Evolutionary conservation across 768 basidiomycete species (phyloP).

Genomic region (Xerocomus spinulosus): DNA sequence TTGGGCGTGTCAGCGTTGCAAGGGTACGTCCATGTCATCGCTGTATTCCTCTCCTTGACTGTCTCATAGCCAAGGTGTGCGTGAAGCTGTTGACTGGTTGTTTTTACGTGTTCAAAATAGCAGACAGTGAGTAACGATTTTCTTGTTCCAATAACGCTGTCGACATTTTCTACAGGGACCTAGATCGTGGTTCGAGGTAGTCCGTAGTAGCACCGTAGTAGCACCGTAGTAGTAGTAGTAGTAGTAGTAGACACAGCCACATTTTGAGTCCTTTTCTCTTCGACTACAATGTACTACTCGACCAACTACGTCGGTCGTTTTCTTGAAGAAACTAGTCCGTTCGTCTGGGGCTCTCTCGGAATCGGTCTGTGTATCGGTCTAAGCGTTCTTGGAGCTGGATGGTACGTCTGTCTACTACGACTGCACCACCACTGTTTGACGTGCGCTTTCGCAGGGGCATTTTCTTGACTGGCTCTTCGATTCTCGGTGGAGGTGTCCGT

Average conservation of each 20-base stretch:
- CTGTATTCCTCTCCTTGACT: not conserved
- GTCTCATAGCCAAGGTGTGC: constrained; percentile 69
- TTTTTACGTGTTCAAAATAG: constrained; percentile 93
- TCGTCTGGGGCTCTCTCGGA: constrained; percentile 87
- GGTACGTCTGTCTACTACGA: constrained; percentile 47
- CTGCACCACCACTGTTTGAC: not conserved
- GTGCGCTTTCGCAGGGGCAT: constrained; percentile 69
- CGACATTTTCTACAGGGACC: constrained; percentile 10
- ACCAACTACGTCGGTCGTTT: constrained; percentile 91
- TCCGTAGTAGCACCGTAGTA: no score
- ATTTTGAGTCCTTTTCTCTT: not conserved
- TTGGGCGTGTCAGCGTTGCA: constrained; percentile 89
- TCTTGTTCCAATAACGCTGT: not conserved
- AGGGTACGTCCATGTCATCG: constrained; percentile 52
- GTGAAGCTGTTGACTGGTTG: constrained; percentile 90
- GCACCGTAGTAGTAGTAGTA: no score
- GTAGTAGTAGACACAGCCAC: constrained; percentile 18
- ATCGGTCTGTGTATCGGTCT: constrained; percentile 91
- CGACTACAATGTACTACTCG: constrained; percentile 1
- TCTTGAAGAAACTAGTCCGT: constrained; percentile 91
- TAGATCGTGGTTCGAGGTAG: constrained; percentile 11
- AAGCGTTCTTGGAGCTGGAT: constrained; percentile 92
- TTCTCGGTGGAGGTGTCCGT: constrained; percentile 92
- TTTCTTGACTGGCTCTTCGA: constrained; percentile 93
- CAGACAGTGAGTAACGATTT: constrained; percentile 42